Percentiles rank a stretch among this genome's conserved stretches.
These are phyloP conservation scores for Aureococcus anophagefferens DNA, from an alignment of 108 stramenopile species.

Conservation along the genomic window DNA sequence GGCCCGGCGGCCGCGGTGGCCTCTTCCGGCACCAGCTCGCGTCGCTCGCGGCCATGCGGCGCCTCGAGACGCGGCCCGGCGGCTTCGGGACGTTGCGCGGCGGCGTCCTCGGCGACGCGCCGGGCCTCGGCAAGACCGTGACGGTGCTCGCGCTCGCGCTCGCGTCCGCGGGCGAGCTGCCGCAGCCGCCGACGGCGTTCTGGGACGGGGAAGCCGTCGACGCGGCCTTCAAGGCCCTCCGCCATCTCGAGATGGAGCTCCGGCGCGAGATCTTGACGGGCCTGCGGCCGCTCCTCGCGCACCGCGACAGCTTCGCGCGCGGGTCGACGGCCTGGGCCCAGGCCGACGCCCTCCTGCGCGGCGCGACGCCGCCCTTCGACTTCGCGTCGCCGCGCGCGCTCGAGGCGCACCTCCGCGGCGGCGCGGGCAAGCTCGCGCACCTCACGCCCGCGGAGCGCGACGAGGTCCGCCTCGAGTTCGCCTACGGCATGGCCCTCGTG, in stretches of 20 bases:
- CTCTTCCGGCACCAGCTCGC: conserved; percentile 51
- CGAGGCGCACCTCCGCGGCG: conserved; percentile 24
- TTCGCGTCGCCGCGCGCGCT: conserved; percentile 31
- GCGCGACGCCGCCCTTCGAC: conserved; percentile 27
- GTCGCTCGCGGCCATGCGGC: conserved; percentile 41
- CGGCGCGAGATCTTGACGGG: conserved; percentile 10
- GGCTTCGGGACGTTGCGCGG: conserved; percentile 50
- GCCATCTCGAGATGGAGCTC: conserved; percentile 21
- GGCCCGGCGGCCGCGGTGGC: conserved; percentile 24
- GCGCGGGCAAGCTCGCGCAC: background rate
- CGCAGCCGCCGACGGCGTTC: conserved; percentile 39
- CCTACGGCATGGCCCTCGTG: conserved; percentile 28
- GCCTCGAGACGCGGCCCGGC: conserved; percentile 28
- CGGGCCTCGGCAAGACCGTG: conserved; percentile 72
- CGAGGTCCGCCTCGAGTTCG: conserved; percentile 27
- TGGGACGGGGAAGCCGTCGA: conserved; percentile 24
- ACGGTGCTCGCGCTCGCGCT: conserved; percentile 55
- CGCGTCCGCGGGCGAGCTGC: conserved; percentile 31
- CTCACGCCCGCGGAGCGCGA: conserved; percentile 1
- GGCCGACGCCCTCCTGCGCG: conserved; percentile 14
- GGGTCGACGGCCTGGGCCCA: background rate
- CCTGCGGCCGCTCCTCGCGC: background rate
- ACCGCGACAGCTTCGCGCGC: background rate
- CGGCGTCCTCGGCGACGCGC: conserved; percentile 68
- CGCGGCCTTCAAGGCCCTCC: conserved; percentile 28